Conservation (phyloP, 2,329 filamentous ascomycete genomes). For the Basipetospora chlamydospora region DNA sequence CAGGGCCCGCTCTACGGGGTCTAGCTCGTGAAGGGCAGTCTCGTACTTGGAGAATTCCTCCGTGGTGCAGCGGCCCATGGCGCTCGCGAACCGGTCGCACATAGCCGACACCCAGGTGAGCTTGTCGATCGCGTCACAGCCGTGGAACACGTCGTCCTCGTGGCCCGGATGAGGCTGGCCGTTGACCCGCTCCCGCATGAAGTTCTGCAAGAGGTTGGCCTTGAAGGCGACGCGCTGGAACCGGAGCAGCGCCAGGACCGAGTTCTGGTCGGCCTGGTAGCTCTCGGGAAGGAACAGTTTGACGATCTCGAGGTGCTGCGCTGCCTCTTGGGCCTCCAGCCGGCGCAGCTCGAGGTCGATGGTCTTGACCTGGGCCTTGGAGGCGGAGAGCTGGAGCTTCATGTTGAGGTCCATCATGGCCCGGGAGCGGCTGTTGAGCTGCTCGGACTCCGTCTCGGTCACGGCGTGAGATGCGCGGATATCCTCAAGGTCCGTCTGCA, state of each 20-base stretch:
- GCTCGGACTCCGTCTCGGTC: constrained; percentile 82
- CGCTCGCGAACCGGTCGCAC: constrained; percentile 70
- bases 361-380: constrained; percentile 85
- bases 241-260: constrained; percentile 73
- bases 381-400: constrained; percentile 78
- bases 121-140: constrained; percentile 72
- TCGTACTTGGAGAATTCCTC: constrained; percentile 69
- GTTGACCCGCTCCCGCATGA: constrained; percentile 64
- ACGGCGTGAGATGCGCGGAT: constrained; percentile 86
- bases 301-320: constrained; percentile 77
- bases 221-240: constrained; percentile 87
- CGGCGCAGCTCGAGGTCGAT: constrained; percentile 81
- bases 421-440: constrained; percentile 73
- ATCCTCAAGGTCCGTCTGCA: constrained; percentile 80
- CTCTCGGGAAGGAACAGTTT: constrained; percentile 79
- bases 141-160: constrained; percentile 66
- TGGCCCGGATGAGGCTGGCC: constrained; percentile 47
- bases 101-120: constrained; percentile 71
- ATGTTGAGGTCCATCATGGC: constrained; percentile 96
- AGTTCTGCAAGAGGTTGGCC: constrained; percentile 60
- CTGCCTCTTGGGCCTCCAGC: constrained; percentile 77
- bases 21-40: constrained; percentile 70
- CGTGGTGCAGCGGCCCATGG: constrained; percentile 63
- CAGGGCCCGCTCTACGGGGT: constrained; percentile 78
- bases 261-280: constrained; percentile 67